phyloP scores from a whole-genome alignment of 2,329 filamentous ascomycete genomes.

The Alternaria sp. region DNA sequence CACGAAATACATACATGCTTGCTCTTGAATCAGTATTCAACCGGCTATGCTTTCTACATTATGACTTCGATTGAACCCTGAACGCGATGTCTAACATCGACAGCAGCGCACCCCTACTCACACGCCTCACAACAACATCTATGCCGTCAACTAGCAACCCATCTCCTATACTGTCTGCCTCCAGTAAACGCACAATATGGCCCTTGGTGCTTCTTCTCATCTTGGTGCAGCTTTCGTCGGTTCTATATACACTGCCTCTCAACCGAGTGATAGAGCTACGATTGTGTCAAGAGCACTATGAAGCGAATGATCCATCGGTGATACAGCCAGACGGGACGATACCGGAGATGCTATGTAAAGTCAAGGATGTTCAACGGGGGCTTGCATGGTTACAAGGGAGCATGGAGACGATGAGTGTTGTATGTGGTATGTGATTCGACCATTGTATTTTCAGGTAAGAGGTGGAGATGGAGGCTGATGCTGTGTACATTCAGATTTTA shows the following conservation, averaged over 20 bases:
- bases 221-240: conserved; percentile 44
- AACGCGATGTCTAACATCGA: background rate
- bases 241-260: conserved; percentile 49
- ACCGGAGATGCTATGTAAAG: conserved; percentile 64
- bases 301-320: conserved; percentile 49
- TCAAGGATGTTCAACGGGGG: conserved; percentile 60
- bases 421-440: conserved; percentile 41
- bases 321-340: conserved; percentile 53
- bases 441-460: background rate
- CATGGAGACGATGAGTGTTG: conserved; percentile 49
- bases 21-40: background rate
- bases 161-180: conserved; percentile 6
- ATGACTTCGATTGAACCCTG: background rate
- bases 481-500: conserved; percentile 33
- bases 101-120: conserved; percentile 17
- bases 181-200: conserved; percentile 29
- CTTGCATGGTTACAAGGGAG: conserved; percentile 64
- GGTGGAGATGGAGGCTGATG: background rate
- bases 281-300: conserved; percentile 62
- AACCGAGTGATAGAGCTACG: conserved; percentile 50
- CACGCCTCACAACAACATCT: conserved; percentile 8
- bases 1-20: background rate
- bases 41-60: background rate
- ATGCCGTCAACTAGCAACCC: conserved; percentile 13
- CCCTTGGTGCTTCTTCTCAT: conserved; percentile 44